These are phyloP conservation scores for Diversispora epigaea DNA, from an alignment of 192 early-diverging fungal genomes.

Conservation along the genomic window DNA sequence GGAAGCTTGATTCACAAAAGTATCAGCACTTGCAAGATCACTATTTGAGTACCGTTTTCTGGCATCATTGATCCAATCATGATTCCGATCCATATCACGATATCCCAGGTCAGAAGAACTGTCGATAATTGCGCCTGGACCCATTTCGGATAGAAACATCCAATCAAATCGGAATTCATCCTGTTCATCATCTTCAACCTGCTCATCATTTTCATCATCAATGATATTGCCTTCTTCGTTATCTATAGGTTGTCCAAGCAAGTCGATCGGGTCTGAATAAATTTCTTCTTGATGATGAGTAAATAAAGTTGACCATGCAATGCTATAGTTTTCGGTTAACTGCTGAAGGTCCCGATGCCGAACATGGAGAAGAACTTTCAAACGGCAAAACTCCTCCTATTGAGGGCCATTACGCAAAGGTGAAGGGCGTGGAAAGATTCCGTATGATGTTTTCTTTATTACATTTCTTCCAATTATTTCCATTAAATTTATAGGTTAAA, in stretches of 20 bases:
- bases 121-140: neutral
- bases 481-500: neutral
- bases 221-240: neutral
- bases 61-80: neutral
- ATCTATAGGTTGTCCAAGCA: neutral
- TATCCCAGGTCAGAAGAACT: neutral
- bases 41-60: neutral
- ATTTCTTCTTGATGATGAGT: neutral
- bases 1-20: neutral
- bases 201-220: neutral
- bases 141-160: neutral
- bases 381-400: neutral
- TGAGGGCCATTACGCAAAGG: neutral
- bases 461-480: neutral
- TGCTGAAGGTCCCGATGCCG: neutral
- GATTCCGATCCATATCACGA: neutral
- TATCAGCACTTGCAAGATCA: neutral
- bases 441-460: neutral
- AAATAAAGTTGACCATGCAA: neutral
- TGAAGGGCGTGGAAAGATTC: neutral
- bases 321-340: neutral
- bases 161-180: neutral
- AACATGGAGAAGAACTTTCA: conserved; percentile 9
- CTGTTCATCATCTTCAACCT: neutral
- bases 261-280: neutral